Conservation (phyloP, 305 asterid genomes). For the Ruellia speciosa region DNA sequence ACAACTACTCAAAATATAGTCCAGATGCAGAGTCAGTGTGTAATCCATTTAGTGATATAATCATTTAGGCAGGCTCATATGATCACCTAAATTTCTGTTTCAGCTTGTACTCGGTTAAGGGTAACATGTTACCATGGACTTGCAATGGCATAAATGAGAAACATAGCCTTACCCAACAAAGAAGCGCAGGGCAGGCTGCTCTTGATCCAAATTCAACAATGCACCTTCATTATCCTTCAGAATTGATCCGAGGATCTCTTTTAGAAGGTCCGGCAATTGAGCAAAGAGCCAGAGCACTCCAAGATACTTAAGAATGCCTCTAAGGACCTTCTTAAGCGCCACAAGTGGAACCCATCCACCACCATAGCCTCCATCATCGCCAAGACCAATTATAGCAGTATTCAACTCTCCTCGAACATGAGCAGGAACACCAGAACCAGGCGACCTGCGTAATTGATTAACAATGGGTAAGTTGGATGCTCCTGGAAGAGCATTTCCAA, state of each 20-base stretch:
- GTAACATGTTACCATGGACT: background rate
- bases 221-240: conserved; percentile 97
- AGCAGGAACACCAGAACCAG: conserved; percentile 90
- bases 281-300: conserved; percentile 99
- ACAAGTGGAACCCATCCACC: conserved; percentile 99
- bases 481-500: conserved; percentile 63
- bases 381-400: conserved; percentile 97
- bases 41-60: no score
- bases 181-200: conserved; percentile 99
- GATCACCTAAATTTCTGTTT: no score
- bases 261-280: conserved; percentile 89
- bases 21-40: no score
- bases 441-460: conserved; percentile 60
- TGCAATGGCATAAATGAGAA: conserved; percentile 6
- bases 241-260: conserved; percentile 93
- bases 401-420: conserved; percentile 94
- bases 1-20: no score
- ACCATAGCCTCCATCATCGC: conserved; percentile 99
- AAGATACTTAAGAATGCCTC: conserved; percentile 94
- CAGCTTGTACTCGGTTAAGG: no score
- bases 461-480: conserved; percentile 42
- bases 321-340: conserved; percentile 93
- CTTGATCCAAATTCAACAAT: conserved; percentile 90
- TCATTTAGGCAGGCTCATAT: no score
- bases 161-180: conserved; percentile 76